Percentiles rank a stretch among this genome's conserved stretches.
Conservation (phyloP, 495 filamentous ascomycete species). For the Tuber aestivum region DNA sequence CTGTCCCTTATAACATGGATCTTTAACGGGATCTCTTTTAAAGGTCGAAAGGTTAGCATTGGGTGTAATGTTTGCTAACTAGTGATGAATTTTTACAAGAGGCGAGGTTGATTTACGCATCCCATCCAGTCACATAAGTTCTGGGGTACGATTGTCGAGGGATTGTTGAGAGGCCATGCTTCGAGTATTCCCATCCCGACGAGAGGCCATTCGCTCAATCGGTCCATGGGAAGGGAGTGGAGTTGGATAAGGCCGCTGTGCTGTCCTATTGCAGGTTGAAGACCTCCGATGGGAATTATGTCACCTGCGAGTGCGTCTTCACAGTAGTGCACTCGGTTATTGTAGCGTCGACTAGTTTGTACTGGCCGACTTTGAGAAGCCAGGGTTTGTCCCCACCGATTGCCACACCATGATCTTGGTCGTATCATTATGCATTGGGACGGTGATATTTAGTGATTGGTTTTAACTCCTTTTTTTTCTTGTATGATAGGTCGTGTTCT, state of each 20-base stretch:
- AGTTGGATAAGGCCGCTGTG: slow-evolving; percentile 78
- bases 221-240: slow-evolving; percentile 65
- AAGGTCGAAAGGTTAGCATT: slow-evolving; percentile 19
- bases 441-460: slow-evolving; percentile 1
- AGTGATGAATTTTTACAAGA: slow-evolving; percentile 52
- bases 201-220: slow-evolving; percentile 70
- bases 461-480: slow-evolving; percentile 11
- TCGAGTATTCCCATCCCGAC: slow-evolving; percentile 80
- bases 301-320: slow-evolving; percentile 84
- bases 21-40: slow-evolving; percentile 28
- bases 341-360: slow-evolving; percentile 78
- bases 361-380: slow-evolving; percentile 61
- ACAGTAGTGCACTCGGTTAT: slow-evolving; percentile 82
- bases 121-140: slow-evolving; percentile 75
- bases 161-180: slow-evolving; percentile 69
- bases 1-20: slow-evolving; percentile 11
- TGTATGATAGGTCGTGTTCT: slow-evolving; percentile 60
- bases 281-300: slow-evolving; percentile 63
- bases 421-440: slow-evolving; percentile 6
- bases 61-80: slow-evolving; percentile 50
- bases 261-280: slow-evolving; percentile 71
- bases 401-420: slow-evolving; percentile 3
- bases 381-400: slow-evolving; percentile 56
- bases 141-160: slow-evolving; percentile 73
- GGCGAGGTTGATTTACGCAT: slow-evolving; percentile 76